These are phyloP conservation scores for Papilionanthe hybrid DNA, from an alignment of 116 monocot genomes.

Conservation along the genomic window DNA sequence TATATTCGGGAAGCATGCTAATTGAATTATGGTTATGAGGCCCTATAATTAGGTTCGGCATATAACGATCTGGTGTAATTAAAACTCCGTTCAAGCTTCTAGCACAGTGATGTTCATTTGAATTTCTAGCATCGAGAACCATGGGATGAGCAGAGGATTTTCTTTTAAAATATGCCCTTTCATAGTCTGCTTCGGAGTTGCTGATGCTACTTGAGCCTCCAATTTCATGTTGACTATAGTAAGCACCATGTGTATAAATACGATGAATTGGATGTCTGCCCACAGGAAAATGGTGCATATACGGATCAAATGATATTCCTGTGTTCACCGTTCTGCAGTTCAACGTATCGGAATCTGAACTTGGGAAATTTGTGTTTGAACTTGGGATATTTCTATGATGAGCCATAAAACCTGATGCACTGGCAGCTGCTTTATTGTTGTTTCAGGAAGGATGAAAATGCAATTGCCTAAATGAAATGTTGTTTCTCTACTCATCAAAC, in stretches of 20 bases:
- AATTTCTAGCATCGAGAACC: background rate
- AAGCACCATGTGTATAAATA: background rate
- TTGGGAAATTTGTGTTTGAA: background rate
- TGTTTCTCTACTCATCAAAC: background rate
- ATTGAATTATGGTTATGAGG: constrained; percentile 5
- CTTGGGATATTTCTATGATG: background rate
- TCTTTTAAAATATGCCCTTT: constrained; percentile 4
- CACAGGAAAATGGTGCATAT: background rate
- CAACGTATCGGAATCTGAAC: background rate
- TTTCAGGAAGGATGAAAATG: background rate
- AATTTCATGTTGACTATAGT: background rate
- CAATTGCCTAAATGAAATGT: background rate
- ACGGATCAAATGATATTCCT: background rate
- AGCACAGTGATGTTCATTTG: background rate
- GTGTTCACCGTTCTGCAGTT: background rate
- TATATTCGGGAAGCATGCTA: background rate
- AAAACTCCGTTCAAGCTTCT: background rate
- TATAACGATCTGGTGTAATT: background rate
- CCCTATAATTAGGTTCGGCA: background rate
- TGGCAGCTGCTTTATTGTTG: background rate
- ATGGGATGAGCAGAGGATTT: constrained; percentile 1
- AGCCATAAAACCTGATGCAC: constrained; percentile 4
- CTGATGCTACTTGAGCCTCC: background rate
- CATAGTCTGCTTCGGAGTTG: background rate
- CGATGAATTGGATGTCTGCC: background rate